A percentile compares a stretch with the other conserved stretches of the same genome.
phyloP scores from a whole-genome alignment of 1,139 yeast species.

The Wickerhamiella pararugosa region DNA sequence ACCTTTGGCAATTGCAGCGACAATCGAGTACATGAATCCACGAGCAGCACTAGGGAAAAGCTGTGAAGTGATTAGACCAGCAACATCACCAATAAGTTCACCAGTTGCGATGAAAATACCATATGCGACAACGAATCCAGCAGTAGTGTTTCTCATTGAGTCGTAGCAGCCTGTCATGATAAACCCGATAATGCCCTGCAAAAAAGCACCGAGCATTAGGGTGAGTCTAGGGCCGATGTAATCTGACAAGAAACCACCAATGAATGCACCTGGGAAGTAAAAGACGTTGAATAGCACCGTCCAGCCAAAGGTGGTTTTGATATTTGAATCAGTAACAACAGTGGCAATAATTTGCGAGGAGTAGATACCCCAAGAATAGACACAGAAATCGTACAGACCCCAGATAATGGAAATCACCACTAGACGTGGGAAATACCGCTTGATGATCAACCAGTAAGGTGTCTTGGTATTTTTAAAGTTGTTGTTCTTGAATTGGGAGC shows the following conservation, averaged over 20 bases:
- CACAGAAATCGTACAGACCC: slow-evolving; percentile 83
- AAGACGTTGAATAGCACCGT: slow-evolving; percentile 75
- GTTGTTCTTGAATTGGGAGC: slow-evolving; percentile 52
- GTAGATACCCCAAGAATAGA: slow-evolving; percentile 77
- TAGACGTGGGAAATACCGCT: slow-evolving; percentile 77
- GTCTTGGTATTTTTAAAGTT: slow-evolving; percentile 49
- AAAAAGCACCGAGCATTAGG: slow-evolving; percentile 46
- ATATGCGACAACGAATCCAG: slow-evolving; percentile 66
- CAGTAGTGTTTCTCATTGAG: slow-evolving; percentile 43
- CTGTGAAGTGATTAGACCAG: slow-evolving; percentile 76
- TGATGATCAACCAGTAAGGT: slow-evolving; percentile 56
- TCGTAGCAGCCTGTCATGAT: slow-evolving; percentile 65
- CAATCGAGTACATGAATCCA: slow-evolving; percentile 81
- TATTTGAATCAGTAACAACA: slow-evolving; percentile 33
- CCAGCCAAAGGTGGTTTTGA: slow-evolving; percentile 82
- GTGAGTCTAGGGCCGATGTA: slow-evolving; percentile 80
- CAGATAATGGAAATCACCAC: slow-evolving; percentile 59
- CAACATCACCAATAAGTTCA: slow-evolving; percentile 88
- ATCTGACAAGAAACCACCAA: slow-evolving; percentile 75
- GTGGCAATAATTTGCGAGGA: slow-evolving; percentile 49
- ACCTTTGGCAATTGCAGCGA: slow-evolving; percentile 80
- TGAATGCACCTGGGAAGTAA: slow-evolving; percentile 76
- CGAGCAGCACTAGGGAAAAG: slow-evolving; percentile 76
- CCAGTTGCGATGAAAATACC: slow-evolving; percentile 81
- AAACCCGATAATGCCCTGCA: slow-evolving; percentile 73